These are phyloP conservation scores for Postia placenta DNA, from an alignment of 768 basidiomycete genomes.

Conservation along the genomic window DNA sequence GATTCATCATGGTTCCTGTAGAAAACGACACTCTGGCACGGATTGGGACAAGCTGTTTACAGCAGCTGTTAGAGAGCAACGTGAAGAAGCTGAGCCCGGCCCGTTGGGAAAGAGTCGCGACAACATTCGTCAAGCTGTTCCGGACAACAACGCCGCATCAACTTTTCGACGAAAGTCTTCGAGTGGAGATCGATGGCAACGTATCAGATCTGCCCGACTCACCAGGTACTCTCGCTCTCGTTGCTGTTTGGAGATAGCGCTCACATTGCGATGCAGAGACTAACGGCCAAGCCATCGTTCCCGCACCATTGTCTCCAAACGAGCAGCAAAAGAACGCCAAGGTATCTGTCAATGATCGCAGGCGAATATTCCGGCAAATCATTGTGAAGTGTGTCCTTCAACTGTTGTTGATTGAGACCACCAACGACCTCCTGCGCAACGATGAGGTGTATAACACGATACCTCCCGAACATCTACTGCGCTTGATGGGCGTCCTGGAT, in stretches of 20 bases:
- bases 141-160: constrained; percentile 96
- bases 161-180: constrained; percentile 86
- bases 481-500: constrained; percentile 92
- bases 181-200: constrained; percentile 71
- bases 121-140: constrained; percentile 95
- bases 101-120: constrained; percentile 88
- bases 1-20: constrained; percentile 25
- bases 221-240: constrained; percentile 16
- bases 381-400: constrained; percentile 99
- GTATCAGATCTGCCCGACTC: constrained; percentile 49
- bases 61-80: constrained; percentile 92
- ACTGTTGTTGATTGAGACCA: constrained; percentile 92
- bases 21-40: constrained; percentile 98
- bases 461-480: constrained; percentile 88
- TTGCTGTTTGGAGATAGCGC: constrained; percentile 35
- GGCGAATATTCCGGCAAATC: constrained; percentile 93
- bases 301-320: constrained; percentile 80
- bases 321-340: constrained; percentile 46
- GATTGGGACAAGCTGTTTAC: constrained; percentile 95
- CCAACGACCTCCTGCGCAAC: constrained; percentile 91
- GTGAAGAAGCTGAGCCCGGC: constrained; percentile 76
- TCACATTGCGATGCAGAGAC: constrained; percentile 39
- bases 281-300: constrained; percentile 65
- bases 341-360: constrained; percentile 62
- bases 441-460: constrained; percentile 88